Evolutionary conservation across 345 rosid species (phyloP).

Genomic region (Nephelium lappaceum): DNA sequence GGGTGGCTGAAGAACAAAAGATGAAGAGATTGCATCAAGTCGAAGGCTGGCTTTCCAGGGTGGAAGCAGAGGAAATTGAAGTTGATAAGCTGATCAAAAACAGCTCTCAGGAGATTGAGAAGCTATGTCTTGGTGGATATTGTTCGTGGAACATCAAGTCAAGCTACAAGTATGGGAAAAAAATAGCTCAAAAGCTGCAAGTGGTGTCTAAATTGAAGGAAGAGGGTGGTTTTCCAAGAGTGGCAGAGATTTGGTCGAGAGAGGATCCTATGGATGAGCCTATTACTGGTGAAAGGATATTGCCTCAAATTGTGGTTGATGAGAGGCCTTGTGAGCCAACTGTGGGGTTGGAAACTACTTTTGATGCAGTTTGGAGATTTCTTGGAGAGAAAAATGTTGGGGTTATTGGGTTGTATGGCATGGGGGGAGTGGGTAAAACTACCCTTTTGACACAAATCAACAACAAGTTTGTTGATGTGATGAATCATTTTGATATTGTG

Average conservation of each 20-base stretch:
- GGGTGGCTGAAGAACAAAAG: conserved; percentile 4
- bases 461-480: neutral
- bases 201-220: neutral
- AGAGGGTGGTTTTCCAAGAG: conserved; percentile 2
- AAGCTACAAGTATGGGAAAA: conserved; percentile 13
- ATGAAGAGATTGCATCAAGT: neutral
- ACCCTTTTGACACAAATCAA: conserved; percentile 19
- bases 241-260: neutral
- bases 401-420: conserved; percentile 15
- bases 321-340: conserved; percentile 8
- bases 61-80: neutral
- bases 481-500: conserved; percentile 5
- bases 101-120: neutral
- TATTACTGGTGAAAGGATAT: neutral
- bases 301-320: neutral
- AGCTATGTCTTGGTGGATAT: neutral
- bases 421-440: conserved; percentile 27
- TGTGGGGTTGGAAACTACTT: conserved; percentile 4
- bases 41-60: conserved; percentile 9
- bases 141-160: conserved; percentile 1
- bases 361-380: conserved; percentile 11
- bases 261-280: neutral
- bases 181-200: neutral
- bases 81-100: neutral
- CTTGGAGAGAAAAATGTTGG: neutral